Percentiles rank a stretch among this genome's conserved stretches.
phyloP scores from a whole-genome alignment of 2,329 filamentous ascomycete species.

The Fusarium marasasianum region DNA sequence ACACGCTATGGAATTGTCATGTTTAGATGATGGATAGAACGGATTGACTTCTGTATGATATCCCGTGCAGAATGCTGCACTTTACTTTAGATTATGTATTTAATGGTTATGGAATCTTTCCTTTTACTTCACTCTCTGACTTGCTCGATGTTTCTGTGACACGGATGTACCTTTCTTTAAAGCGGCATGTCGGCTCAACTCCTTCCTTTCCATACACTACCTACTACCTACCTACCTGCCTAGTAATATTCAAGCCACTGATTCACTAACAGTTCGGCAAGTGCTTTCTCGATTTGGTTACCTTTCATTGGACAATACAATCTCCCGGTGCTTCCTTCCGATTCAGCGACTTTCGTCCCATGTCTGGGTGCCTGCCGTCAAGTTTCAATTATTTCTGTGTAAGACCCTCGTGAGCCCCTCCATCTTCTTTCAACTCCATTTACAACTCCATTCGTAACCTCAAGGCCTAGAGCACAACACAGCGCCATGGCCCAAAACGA shows the following conservation, averaged over 20 bases:
- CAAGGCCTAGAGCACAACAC: background rate
- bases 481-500: background rate
- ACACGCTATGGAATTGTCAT: background rate
- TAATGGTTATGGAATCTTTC: background rate
- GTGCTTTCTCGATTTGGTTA: background rate
- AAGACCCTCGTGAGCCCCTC: background rate
- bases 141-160: background rate
- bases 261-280: background rate
- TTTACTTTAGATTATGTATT: background rate
- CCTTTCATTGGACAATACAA: background rate
- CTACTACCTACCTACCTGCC: too few species aligned
- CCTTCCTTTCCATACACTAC: background rate
- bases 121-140: background rate
- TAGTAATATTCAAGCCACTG: too few species aligned
- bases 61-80: constrained; percentile 2
- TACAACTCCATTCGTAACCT: too few species aligned
- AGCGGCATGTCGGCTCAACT: too few species aligned
- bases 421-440: background rate
- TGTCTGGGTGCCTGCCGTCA: background rate
- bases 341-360: background rate
- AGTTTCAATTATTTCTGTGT: background rate
- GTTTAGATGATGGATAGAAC: background rate
- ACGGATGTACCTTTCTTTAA: too few species aligned
- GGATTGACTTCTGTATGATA: constrained; percentile 19
- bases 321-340: background rate